Evolutionary conservation across 2,329 filamentous ascomycete genomes (phyloP), one percentile per base, ranked within the genome.

Genomic region (Ophiognomonia clavigignenti-juglandacearum): DNA sequence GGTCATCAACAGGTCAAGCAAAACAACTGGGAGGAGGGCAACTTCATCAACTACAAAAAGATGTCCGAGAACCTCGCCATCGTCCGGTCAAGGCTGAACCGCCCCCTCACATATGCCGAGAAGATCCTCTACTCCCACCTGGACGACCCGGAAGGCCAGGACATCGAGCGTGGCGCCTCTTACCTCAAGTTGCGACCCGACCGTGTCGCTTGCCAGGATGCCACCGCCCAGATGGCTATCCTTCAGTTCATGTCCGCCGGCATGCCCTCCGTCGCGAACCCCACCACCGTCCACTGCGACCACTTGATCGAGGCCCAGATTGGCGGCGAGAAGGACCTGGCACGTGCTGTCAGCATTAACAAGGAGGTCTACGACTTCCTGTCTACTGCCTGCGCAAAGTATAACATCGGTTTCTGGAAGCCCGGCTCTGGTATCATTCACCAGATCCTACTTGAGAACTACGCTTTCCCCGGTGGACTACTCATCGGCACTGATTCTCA

Each of bases 41-140:
- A 95, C 80, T 96, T 89, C 79, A 96, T 97, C 80, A 96, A 96
- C 81, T 98, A 98, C 71, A 90, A 88, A 82, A 96, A 96, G 82
- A 96, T 97, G 90, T 90, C 87, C 61, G 91, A 97, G 77, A 97
- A 96, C 80, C 82, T 98, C 52, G 77, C 83, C 62, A 83, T 98
- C 69, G 93, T 98, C 59, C 88, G 93, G 64, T 70, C 76, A 61
- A 85, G 93, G 63, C 81, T 98, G 58, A 95, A 96, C 76, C 85
- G 88, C 60, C 93, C 93, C 59, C 82, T 98, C 61, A 93, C 90
- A 60, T 96, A 85, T 68, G 88, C 90, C 67, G 93, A 98, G 82
- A 98, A 98, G 83, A 91, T 98, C 63, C 81, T 97, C 61, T 98
- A 98, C 80, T 97, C 92, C 54, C 93, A 98, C 73, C 78, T 98